Evolutionary conservation across 345 rosid species (phyloP), one percentile per base, ranked within the genome.

Genomic region (Aquilaria malaccensis): DNA sequence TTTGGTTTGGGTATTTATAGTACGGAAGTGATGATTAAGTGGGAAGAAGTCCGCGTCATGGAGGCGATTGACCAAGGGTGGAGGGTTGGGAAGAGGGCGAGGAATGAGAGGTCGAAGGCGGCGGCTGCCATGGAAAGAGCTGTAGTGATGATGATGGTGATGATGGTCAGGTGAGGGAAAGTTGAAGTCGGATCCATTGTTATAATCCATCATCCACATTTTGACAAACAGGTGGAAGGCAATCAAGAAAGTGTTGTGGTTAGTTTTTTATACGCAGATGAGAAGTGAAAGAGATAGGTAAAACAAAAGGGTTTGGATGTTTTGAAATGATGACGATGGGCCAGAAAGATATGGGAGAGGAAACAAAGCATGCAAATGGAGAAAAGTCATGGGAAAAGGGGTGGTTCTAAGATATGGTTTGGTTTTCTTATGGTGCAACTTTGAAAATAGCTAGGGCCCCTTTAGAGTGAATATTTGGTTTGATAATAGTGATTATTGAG

Each of bases 141-240:
- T 93, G 22, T 22, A 22, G 22, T 22, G 22, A 22, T 22, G 22
- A 22, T 22, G 22, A 1, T 22, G 22, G 22, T 22, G 22, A 22
- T 22, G 22, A 22, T 22, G 22, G 22, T 22, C 22, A 22, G 22
- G 22, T 22, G 22, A 22, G 45, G 79, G 61, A 68, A 84, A 68
- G 79, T 82, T 76, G 76, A 83, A 75, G 31, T 85, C 81, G 55
- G 79, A 85, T 43, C 84, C 81, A 49, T 89, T 95, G 60, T 73
- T 80, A 77, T 80, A 93, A 62, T 85, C 98, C 94, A 93, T 82
- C 85, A 75, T 93, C 97, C 97, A 89, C 97, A 89, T 93, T 67
- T 77, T 71, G 5, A 11, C 6, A 58, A 33, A 14, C 11, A 11
- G 30, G 49, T 33, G 50, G 10, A 14, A 4, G 22, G 7, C 1